phyloP scores from a whole-genome alignment of 768 basidiomycete species.

The Tylopilus plumbeoviolaceoides region DNA sequence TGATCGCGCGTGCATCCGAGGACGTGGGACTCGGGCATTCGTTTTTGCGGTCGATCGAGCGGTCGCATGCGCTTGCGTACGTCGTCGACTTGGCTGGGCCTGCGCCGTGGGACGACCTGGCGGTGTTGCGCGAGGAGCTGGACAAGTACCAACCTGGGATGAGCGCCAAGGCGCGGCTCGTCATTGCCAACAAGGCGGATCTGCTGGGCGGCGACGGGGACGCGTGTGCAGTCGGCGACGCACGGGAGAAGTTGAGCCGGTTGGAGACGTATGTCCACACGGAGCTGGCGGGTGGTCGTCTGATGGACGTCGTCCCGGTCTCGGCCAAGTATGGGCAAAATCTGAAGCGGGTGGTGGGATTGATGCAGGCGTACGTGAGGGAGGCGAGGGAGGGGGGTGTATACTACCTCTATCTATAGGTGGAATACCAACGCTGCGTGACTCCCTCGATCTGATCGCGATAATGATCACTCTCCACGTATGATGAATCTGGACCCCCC shows the following conservation, averaged over 20 bases:
- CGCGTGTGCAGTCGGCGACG: slow-evolving; percentile 45
- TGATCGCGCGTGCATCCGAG: slow-evolving; percentile 78
- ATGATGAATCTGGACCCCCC: too few species aligned
- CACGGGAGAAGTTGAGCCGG: slow-evolving; percentile 50
- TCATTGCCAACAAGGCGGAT: slow-evolving; percentile 96
- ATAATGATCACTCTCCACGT: too few species aligned
- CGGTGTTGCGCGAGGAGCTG: slow-evolving; percentile 72
- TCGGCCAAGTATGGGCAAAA: slow-evolving; percentile 90
- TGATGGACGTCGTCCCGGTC: slow-evolving; percentile 69
- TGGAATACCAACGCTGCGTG: too few species aligned
- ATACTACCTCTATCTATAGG: background rate
- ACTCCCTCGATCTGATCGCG: too few species aligned
- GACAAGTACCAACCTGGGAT: slow-evolving; percentile 79
- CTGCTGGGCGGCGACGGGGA: slow-evolving; percentile 52
- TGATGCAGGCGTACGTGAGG: slow-evolving; percentile 65
- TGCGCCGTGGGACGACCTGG: slow-evolving; percentile 75
- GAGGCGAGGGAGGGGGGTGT: slow-evolving; percentile 34
- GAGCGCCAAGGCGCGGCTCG: slow-evolving; percentile 70
- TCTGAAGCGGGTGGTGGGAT: slow-evolving; percentile 58
- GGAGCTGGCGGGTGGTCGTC: slow-evolving; percentile 37
- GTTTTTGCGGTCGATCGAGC: slow-evolving; percentile 90
- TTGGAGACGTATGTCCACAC: slow-evolving; percentile 54
- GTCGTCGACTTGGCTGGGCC: slow-evolving; percentile 83
- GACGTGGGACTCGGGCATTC: slow-evolving; percentile 92
- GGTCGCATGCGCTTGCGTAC: slow-evolving; percentile 85